Evolutionary conservation across 352 stramenopile species (phyloP).

Genomic region (Pseudoperonospora humuli): DNA sequence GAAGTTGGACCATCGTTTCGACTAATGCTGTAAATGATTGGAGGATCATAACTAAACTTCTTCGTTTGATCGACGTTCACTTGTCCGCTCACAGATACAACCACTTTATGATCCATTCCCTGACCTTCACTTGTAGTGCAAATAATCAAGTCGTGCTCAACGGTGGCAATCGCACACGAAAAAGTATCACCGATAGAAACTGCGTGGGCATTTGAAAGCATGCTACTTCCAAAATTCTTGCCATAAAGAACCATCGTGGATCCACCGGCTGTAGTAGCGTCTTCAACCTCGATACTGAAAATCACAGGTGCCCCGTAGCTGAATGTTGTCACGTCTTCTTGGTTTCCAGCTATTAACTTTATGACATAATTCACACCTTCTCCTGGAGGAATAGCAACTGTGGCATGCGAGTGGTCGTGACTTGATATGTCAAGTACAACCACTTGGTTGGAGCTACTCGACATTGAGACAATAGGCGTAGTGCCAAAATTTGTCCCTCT

Average conservation of each 20-base stretch:
- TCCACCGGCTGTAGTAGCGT: constrained; percentile 35
- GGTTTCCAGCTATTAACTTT: constrained; percentile 33
- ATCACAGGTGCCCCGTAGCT: constrained; percentile 46
- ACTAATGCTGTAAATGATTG: constrained; percentile 35
- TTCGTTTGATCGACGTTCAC: constrained; percentile 7
- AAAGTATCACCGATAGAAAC: constrained; percentile 25
- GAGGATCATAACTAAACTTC: constrained; percentile 38
- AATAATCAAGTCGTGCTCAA: constrained; percentile 29
- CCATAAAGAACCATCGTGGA: constrained; percentile 39
- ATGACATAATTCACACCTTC: constrained; percentile 36
- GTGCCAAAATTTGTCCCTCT: constrained; percentile 41
- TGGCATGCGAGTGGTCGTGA: constrained; percentile 26
- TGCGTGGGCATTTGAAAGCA: constrained; percentile 28
- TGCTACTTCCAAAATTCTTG: constrained; percentile 39
- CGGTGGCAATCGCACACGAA: constrained; percentile 26
- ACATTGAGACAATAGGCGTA: constrained; percentile 19
- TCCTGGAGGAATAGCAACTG: constrained; percentile 40
- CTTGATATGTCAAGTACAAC: constrained; percentile 17
- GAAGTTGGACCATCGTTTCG: constrained; percentile 33
- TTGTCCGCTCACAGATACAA: constrained; percentile 38
- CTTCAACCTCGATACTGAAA: constrained; percentile 18
- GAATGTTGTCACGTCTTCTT: constrained; percentile 31
- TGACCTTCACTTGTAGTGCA: constrained; percentile 39
- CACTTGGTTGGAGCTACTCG: not conserved
- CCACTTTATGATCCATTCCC: constrained; percentile 24